Percentiles rank a stretch among this genome's conserved stretches.
Evolutionary conservation across 257 asterid species (phyloP).

Genomic region (Solanum rostratum): DNA sequence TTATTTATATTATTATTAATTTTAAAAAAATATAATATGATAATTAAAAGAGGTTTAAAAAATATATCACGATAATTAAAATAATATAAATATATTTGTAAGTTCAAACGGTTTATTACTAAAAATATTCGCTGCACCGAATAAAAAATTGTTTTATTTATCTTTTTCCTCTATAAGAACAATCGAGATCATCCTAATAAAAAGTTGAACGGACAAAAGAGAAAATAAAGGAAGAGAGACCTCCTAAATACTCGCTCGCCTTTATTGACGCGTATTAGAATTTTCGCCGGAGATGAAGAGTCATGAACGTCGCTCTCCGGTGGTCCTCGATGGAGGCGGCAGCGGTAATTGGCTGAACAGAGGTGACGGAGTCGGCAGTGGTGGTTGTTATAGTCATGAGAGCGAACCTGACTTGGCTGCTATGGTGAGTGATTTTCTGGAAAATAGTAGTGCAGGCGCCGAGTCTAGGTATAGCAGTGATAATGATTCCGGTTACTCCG

Average conservation of each 20-base stretch:
- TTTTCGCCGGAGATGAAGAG: constrained; percentile 2
- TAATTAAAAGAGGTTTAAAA: no score
- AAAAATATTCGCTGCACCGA: neutral
- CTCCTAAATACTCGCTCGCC: neutral
- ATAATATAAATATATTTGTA: neutral
- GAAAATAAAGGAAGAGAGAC: neutral
- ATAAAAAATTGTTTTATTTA: neutral
- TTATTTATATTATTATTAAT: no score
- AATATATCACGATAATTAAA: no score
- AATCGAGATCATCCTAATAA: neutral
- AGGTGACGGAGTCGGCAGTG: constrained; percentile 3
- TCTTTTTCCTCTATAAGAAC: neutral
- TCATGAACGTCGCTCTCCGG: constrained; percentile 6
- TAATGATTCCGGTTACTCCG: constrained; percentile 28
- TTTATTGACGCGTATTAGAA: neutral
- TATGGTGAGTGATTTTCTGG: constrained; percentile 33
- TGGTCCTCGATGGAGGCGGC: constrained; percentile 8
- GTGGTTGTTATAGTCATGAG: constrained; percentile 22
- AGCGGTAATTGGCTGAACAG: constrained; percentile 12
- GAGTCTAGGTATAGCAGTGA: constrained; percentile 33
- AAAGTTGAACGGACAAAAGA: neutral
- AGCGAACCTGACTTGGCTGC: constrained; percentile 34
- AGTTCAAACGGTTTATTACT: neutral
- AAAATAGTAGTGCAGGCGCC: constrained; percentile 24
- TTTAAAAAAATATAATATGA: no score